These are phyloP conservation scores for Talinum fruticosum DNA, from an alignment of 148 eudicot genomes.

Conservation along the genomic window DNA sequence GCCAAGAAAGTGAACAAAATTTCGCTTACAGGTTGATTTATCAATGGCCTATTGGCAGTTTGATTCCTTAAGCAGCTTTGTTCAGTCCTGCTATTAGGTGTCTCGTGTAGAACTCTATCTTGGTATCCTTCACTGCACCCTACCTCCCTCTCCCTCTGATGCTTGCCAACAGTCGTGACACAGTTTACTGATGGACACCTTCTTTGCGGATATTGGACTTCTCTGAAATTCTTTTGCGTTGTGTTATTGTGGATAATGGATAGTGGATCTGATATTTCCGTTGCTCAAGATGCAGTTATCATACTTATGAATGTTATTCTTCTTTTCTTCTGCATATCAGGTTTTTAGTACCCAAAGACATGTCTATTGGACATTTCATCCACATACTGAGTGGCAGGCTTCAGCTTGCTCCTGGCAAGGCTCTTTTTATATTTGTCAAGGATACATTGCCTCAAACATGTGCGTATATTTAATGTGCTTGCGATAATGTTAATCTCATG, in stretches of 20 bases:
- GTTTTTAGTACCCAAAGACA: slow-evolving; percentile 81
- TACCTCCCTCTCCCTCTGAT: not conserved
- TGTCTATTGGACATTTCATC: slow-evolving; percentile 85
- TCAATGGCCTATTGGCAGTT: not conserved
- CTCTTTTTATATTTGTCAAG: slow-evolving; percentile 79
- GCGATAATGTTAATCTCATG: not conserved
- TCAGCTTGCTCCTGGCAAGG: slow-evolving; percentile 79
- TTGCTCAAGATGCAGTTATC: too few relatives aligned
- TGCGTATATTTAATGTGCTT: not conserved
- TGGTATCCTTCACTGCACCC: not conserved
- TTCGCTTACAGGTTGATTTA: not conserved
- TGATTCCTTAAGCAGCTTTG: not conserved
- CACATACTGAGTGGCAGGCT: slow-evolving; percentile 77
- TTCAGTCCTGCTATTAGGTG: too few relatives aligned
- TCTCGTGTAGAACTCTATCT: not conserved
- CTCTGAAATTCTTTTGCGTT: not conserved
- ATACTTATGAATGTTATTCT: not conserved
- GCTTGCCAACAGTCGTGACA: not conserved
- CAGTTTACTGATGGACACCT: not conserved
- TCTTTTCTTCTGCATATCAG: slow-evolving; percentile 26
- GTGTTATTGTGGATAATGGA: not conserved
- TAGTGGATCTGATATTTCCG: not conserved
- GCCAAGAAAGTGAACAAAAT: not conserved
- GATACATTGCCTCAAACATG: slow-evolving; percentile 84
- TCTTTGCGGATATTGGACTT: not conserved